Base-by-base conservation (phyloP, 495 filamentous ascomycete species). In the Tricharina praecox region DNA sequence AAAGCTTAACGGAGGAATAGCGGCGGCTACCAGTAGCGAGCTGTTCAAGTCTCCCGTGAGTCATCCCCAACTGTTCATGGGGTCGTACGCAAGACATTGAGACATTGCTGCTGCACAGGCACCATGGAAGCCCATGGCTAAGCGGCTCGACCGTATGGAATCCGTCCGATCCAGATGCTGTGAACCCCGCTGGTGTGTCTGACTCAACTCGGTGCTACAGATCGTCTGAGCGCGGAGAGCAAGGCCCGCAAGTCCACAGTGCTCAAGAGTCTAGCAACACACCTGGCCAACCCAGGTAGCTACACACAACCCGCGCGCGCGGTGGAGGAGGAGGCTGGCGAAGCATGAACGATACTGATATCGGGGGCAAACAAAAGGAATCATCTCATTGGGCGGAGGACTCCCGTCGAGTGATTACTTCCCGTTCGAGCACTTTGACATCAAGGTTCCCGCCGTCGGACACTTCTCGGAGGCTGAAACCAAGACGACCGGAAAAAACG, bases 331-430 rank as follows among this genome's bases (percentile, higher is more conserved):
- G n/a, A n/a, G n/a, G n/a, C n/a, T n/a, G n/a, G n/a, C n/a, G n/a
- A n/a, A n/a, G n/a, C n/a, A n/a, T n/a, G n/a, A n/a, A 28, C 18
- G 13, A 32, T 32, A 7, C 7, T 7, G 28, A 32, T 32, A 13
- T 32, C 13, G 28, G 28, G 28, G 7, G 7, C 28, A 32, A 7
- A 32, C 28, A 7, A 3, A 3, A 21, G 79, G 80, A 54, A 59
- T 72, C 43, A 88, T 97, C 62, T 90, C 83, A 3, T 76, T 97
- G 10, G 90, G 90, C 47, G 92, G 92, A 51, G 90, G 90, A 2
- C 70, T 97, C 25, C 90, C 90, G 8, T 85, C 82, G 23, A 71
- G 80, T 45, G 78, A 85, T 62, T 82, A 90, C 69, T 96, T 97
- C 61, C 92, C 90, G 33, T 75, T 88, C 53, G 74, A 83, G 50